These are phyloP conservation scores for Oryza coarctata DNA, from an alignment of 176 grass and related monocot genomes.

Conservation along the genomic window DNA sequence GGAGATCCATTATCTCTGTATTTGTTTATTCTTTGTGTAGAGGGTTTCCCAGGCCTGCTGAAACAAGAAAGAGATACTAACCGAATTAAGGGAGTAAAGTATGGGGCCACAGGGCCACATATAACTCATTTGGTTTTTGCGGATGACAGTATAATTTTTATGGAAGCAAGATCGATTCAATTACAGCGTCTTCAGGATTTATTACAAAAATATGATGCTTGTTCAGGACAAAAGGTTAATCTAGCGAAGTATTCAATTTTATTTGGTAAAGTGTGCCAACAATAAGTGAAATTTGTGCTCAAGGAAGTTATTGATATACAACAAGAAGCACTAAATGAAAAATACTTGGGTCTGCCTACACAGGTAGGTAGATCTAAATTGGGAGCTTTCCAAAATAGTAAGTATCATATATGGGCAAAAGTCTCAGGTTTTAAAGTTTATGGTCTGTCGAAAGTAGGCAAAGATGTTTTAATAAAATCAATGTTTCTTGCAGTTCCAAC, in stretches of 20 bases:
- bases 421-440: not conserved
- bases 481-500: not conserved
- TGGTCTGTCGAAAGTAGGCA: not conserved
- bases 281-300: not conserved
- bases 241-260: not conserved
- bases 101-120: too few species aligned
- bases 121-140: too few species aligned
- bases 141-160: not conserved
- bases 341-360: too few species aligned
- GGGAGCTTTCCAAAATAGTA: too few species aligned
- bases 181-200: too few species aligned
- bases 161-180: too few species aligned
- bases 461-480: not conserved
- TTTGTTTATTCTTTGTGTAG: not conserved
- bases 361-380: too few species aligned
- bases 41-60: too few species aligned
- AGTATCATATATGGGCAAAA: not conserved
- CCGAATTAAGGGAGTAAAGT: too few species aligned
- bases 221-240: not conserved
- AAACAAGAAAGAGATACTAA: too few species aligned
- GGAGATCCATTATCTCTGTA: not conserved
- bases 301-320: not conserved
- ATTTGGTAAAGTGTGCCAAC: not conserved
- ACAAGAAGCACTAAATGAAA: not conserved
- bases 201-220: not conserved